Conservation (phyloP, 169 alveolate species). For the Cryptosporidium felis region DNA sequence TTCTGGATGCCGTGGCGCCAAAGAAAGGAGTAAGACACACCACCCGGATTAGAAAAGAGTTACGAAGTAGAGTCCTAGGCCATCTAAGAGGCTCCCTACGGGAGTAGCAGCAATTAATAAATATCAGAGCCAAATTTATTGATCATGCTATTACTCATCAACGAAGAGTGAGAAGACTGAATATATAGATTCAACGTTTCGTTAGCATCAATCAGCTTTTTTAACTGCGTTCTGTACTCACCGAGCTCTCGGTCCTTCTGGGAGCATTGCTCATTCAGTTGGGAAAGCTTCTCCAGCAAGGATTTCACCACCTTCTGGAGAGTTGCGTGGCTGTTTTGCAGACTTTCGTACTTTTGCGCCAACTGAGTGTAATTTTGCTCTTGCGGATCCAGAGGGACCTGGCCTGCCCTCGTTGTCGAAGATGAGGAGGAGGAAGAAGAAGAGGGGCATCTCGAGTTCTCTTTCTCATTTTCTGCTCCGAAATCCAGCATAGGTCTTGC, state of each 20-base stretch:
- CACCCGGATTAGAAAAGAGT: too few species aligned
- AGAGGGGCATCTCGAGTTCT: background rate
- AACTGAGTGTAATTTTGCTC: background rate
- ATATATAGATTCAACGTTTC: conserved; percentile 63
- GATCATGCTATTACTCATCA: conserved; percentile 59
- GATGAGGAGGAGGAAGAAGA: too few species aligned
- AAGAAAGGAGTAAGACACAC: too few species aligned
- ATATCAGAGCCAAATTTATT: conserved; percentile 70
- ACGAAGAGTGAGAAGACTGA: conserved; percentile 65
- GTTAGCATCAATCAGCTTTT: conserved; percentile 43
- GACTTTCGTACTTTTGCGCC: conserved; percentile 7
- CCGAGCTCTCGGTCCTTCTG: conserved; percentile 50
- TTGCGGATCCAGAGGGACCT: background rate
- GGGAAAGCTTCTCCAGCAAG: conserved; percentile 31
- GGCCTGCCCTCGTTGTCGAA: too few species aligned
- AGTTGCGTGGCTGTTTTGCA: conserved; percentile 56
- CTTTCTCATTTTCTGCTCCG: background rate
- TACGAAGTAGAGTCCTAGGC: too few species aligned
- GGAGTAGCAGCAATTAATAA: conserved; percentile 2
- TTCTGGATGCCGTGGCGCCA: too few species aligned
- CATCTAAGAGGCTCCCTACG: background rate
- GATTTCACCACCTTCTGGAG: conserved; percentile 68
- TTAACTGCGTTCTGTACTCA: conserved; percentile 32
- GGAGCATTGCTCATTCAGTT: conserved; percentile 17
- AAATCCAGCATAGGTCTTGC: background rate